These are phyloP conservation scores for Malassezia nana DNA, from an alignment of 1,284 basidiomycete genomes.

Conservation along the genomic window DNA sequence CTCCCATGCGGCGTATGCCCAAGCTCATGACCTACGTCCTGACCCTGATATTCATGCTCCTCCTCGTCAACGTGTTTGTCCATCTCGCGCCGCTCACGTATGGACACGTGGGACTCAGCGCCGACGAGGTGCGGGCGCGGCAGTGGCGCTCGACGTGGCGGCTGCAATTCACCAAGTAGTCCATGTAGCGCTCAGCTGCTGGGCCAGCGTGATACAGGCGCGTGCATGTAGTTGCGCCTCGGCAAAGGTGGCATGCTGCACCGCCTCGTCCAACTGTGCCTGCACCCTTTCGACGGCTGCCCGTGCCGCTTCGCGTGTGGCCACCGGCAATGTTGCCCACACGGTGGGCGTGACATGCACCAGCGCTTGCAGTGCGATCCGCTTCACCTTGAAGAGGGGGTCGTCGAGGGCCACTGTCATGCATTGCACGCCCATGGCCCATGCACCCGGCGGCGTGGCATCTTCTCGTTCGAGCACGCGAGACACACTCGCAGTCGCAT, in stretches of 20 bases:
- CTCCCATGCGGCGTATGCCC: conserved; percentile 16
- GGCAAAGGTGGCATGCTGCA: conserved; percentile 11
- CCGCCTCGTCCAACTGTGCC: not conserved
- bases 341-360: not conserved
- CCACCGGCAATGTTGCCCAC: not conserved
- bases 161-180: conserved; percentile 8
- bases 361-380: conserved; percentile 15
- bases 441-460: not conserved
- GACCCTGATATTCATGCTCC: conserved; percentile 16
- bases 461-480: not conserved
- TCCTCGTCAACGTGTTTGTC: conserved; percentile 20
- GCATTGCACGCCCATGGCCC: not conserved
- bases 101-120: conserved; percentile 26
- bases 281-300: not conserved
- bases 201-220: not conserved
- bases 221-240: conserved; percentile 12
- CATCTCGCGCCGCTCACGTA: conserved; percentile 41
- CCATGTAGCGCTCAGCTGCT: not conserved
- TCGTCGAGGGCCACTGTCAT: not conserved
- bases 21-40: conserved; percentile 16
- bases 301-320: not conserved
- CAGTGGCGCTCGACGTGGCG: conserved; percentile 33
- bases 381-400: conserved; percentile 13
- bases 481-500: conserved; percentile 3
- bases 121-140: conserved; percentile 21